phyloP scores from a whole-genome alignment of 768 basidiomycete species.

The Lentinus brumalis region DNA sequence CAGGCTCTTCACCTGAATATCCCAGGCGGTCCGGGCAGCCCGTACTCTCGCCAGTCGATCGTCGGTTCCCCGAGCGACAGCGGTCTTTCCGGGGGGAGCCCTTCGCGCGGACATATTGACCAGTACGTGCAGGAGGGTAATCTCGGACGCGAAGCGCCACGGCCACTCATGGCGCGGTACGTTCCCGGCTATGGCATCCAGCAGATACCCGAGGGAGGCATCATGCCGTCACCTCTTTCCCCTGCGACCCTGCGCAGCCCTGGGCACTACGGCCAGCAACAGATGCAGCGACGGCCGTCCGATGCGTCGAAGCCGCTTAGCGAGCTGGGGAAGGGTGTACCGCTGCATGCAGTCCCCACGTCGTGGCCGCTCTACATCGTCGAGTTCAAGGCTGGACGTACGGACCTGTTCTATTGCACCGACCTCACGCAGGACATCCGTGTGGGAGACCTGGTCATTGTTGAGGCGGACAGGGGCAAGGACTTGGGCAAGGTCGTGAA shows the following conservation, averaged over 20 bases:
- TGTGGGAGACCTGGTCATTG: slow-evolving; percentile 91
- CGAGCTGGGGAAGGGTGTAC: slow-evolving; percentile 87
- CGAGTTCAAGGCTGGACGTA: slow-evolving; percentile 96
- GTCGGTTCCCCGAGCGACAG: slow-evolving; percentile 66
- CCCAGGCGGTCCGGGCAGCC: slow-evolving; percentile 41
- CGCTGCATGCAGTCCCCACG: slow-evolving; percentile 78
- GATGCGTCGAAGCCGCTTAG: slow-evolving; percentile 40
- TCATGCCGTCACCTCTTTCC: slow-evolving; percentile 58
- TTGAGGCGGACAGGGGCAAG: slow-evolving; percentile 93
- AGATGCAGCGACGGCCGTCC: slow-evolving; percentile 40
- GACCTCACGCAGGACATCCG: slow-evolving; percentile 67
- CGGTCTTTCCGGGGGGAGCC: slow-evolving; percentile 55
- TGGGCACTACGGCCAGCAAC: slow-evolving; percentile 17
- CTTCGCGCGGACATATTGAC: slow-evolving; percentile 47
- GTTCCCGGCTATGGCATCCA: slow-evolving; percentile 68
- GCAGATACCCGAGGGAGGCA: slow-evolving; percentile 45
- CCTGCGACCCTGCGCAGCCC: slow-evolving; percentile 37
- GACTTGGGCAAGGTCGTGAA: slow-evolving; percentile 93
- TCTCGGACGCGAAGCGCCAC: slow-evolving; percentile 31
- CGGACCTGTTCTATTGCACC: slow-evolving; percentile 90
- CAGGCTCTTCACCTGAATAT: slow-evolving; percentile 65
- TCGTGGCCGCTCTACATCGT: slow-evolving; percentile 94
- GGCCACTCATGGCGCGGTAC: slow-evolving; percentile 54
- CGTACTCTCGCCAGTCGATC: slow-evolving; percentile 49
- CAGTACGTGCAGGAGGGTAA: slow-evolving; percentile 41